Evolutionary conservation across 1,284 basidiomycete genomes (phyloP).

Genomic region (Fomitopsis schrenkii): DNA sequence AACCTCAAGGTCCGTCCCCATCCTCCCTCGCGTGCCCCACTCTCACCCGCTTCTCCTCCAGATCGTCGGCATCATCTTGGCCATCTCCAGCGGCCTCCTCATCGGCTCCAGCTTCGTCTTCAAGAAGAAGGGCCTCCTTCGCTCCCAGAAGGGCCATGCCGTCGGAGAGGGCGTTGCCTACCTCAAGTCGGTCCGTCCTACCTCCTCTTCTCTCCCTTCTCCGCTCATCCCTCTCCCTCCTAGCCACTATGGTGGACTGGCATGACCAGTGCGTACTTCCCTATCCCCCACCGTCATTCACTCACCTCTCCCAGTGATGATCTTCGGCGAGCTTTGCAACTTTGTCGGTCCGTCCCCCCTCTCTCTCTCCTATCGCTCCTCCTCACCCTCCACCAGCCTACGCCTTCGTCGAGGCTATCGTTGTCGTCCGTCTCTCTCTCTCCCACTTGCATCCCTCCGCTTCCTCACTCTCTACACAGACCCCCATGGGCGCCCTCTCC

Average conservation of each 20-base stretch:
- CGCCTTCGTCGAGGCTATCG: conserved; percentile 85
- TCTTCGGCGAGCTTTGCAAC: conserved; percentile 78
- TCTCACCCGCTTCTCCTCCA: conserved; percentile 23
- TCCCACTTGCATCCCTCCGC: neutral
- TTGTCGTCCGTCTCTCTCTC: conserved; percentile 59
- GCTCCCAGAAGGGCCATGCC: conserved; percentile 62
- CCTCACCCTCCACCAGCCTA: conserved; percentile 53
- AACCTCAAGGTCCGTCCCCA: conserved; percentile 37
- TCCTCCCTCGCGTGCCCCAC: conserved; percentile 1
- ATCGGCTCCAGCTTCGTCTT: conserved; percentile 94
- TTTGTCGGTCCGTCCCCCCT: conserved; percentile 58
- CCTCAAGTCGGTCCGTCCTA: conserved; percentile 74
- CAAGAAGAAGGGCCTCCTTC: conserved; percentile 91
- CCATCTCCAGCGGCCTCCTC: conserved; percentile 80
- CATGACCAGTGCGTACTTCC: conserved; percentile 60
- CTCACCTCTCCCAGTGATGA: conserved; percentile 58
- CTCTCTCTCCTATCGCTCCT: conserved; percentile 19
- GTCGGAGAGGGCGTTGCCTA: conserved; percentile 95
- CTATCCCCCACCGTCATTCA: conserved; percentile 2
- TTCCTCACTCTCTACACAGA: conserved; percentile 38
- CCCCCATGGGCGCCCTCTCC: conserved; percentile 94
- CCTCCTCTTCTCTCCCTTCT: neutral
- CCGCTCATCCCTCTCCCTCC: neutral
- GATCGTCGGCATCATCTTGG: conserved; percentile 78
- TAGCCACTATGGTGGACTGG: conserved; percentile 85